Evolutionary conservation across 2,329 filamentous ascomycete genomes (phyloP), one percentile per base, ranked within the genome.

Genomic region (Lachnellula cervina): DNA sequence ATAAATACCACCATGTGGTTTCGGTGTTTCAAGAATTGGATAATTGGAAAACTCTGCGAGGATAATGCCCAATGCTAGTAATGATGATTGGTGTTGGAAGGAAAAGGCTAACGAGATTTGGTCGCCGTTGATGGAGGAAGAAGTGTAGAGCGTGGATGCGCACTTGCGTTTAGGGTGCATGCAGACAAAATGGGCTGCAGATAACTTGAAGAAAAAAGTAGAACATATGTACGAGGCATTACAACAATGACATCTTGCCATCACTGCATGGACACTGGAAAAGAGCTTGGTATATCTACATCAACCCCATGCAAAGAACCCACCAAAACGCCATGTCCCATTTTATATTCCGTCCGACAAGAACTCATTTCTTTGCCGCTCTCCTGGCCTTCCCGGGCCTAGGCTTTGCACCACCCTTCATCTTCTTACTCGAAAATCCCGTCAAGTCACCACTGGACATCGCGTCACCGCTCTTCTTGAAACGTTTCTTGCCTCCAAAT

Each of bases 401-500:
- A 65, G 76, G 73, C 43, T 71, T 66, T 44, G 72, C 67, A n/a
- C 62, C 64, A 5, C 76, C 79, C 80, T 96, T 96, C 90, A 96
- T 96, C 75, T 84, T 88, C 78, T 87, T 90, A 38, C 80, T 80
- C 53, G 87, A 91, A 76, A 95, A 97, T 1, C 82, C 84, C 59
- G 83, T 83, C 64, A 95, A 75, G 71, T 99, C 94, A 59, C 83
- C 87, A 47, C 86, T 91, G 62, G 89, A 95, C 59, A 81, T 70
- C 49, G 92, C 91, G 73, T 97, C 92, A 64, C 90, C 90, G 59
- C 91, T 96, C 83, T 99, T 99, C 55, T 80, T 75, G 71, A 91
- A 86, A 54, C 88, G 81, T 81, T 99, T 99, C 84, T 96, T 97
- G 66, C 94, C 94, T 58, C 94, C 94, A 69, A 93, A 96, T 23